A percentile compares a stretch with the other conserved stretches of the same genome.
These are phyloP conservation scores for Penicillium concentricum DNA, from an alignment of 2,329 filamentous ascomycete genomes.

Conservation along the genomic window DNA sequence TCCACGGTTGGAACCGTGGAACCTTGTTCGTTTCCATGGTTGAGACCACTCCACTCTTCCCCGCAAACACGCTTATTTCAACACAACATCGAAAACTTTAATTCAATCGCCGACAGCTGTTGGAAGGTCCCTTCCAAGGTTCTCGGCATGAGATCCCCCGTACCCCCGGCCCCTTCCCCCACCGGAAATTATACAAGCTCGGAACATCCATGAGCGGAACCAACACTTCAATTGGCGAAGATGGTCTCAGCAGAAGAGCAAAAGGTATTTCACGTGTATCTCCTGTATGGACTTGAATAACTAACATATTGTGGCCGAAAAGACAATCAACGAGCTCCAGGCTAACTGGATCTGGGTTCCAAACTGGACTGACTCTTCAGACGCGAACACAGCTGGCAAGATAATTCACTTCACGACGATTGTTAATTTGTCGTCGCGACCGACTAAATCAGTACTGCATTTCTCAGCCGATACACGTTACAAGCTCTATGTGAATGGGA, in stretches of 20 bases:
- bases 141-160: too few species aligned
- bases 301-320: background rate
- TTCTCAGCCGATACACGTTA: constrained; percentile 46
- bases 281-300: fast-evolving
- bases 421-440: constrained; percentile 19
- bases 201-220: background rate
- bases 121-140: too few species aligned
- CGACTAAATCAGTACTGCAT: constrained; percentile 24
- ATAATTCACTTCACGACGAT: background rate
- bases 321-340: background rate
- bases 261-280: background rate
- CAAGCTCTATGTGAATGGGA: constrained; percentile 44
- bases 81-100: too few species aligned
- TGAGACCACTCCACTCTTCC: too few species aligned
- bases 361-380: background rate
- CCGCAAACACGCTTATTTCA: background rate
- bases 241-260: background rate
- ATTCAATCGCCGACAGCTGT: background rate
- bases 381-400: constrained; percentile 1
- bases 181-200: background rate
- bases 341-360: background rate
- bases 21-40: too few species aligned
- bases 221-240: too few species aligned
- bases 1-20: too few species aligned
- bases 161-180: background rate